Percentiles rank a stretch among this genome's conserved stretches.
These are phyloP conservation scores for Eimeria praecox DNA, from an alignment of 169 alveolate genomes.

Conservation along the genomic window DNA sequence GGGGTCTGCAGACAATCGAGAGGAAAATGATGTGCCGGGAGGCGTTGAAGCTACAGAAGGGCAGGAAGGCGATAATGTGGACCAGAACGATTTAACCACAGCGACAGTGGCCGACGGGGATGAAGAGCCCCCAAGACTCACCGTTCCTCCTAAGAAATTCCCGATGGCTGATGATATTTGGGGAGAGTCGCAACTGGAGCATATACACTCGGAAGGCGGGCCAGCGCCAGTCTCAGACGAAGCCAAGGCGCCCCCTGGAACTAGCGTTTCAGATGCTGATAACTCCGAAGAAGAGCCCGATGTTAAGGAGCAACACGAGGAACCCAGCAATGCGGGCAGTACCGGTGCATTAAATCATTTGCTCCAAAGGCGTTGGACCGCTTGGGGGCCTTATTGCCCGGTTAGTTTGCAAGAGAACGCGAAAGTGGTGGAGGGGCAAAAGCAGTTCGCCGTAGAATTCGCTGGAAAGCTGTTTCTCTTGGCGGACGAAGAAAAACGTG, in stretches of 20 bases:
- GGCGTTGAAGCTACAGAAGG: not conserved
- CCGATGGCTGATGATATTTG: conserved; percentile 52
- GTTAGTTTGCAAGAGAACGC: conserved; percentile 57
- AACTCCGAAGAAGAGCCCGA: not conserved
- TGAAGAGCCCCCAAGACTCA: not conserved
- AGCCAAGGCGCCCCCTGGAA: not conserved
- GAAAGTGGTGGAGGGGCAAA: conserved; percentile 41
- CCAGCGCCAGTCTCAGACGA: not conserved
- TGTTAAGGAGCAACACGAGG: not conserved
- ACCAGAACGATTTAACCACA: not conserved
- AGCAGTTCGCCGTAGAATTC: conserved; percentile 54
- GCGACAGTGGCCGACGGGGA: not conserved
- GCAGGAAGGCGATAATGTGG: not conserved
- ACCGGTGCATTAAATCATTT: not conserved
- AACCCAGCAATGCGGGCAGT: not conserved
- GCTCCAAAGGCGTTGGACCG: conserved; percentile 63
- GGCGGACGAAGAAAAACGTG: conserved; percentile 53
- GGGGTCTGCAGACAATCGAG: not conserved
- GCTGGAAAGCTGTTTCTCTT: conserved; percentile 59
- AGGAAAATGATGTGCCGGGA: not conserved
- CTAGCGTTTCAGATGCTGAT: not conserved
- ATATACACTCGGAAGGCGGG: not conserved
- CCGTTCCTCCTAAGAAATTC: conserved; percentile 14
- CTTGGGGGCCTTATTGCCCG: conserved; percentile 71
- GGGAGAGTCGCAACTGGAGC: conserved; percentile 65